Evolutionary conservation across 2,329 filamentous ascomycete genomes (phyloP), one percentile per base, ranked within the genome.

Genomic region (Apiospora saccharicola): DNA sequence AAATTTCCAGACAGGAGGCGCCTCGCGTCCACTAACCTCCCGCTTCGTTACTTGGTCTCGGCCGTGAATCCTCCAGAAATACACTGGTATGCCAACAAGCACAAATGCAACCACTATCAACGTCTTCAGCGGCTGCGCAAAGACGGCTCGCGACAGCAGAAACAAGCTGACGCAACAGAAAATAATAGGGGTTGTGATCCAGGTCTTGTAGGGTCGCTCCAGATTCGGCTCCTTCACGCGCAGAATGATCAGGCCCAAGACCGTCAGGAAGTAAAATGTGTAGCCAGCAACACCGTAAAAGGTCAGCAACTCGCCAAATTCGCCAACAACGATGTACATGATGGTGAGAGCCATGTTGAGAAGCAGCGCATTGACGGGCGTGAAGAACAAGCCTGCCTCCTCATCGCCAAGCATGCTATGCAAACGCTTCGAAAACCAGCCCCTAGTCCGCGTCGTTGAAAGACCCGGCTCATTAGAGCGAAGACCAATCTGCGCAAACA

Each of bases 141-240:
- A 96, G 19, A 98, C 91, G 4, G 95, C 95, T 69, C 96, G 88
- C 79, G 91, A 95, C 57, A 99, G 89, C 75, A 99, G 83, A 80
- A 99, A 99, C 75, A 99, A 82, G 80, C 94, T 97, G 51, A 99
- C 96, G 80, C 96, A 99, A 88, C 96, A 99, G 81, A 99, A 99
- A 72, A 98, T 96, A 75, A 99, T 96, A 14, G 96, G 96, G 2
- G 96, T 99, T 0, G 92, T 93, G 79, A 99, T 98, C 96, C 96
- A 99, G 3, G 95, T 98, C 81, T 91, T 92, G 83, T 99, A 99
- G 0, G 96, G 96, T 37, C 96, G 86, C 81, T 98, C 95, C 67
- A 99, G 88, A 74, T 92, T 87, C 4, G 96, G 96, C 82, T 99
- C 96, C 74, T 89, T 90, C 43, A 98, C 94, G 43, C 96, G 89